These are phyloP conservation scores for Camellia japonica DNA, from an alignment of 148 eudicot genomes.

Conservation along the genomic window DNA sequence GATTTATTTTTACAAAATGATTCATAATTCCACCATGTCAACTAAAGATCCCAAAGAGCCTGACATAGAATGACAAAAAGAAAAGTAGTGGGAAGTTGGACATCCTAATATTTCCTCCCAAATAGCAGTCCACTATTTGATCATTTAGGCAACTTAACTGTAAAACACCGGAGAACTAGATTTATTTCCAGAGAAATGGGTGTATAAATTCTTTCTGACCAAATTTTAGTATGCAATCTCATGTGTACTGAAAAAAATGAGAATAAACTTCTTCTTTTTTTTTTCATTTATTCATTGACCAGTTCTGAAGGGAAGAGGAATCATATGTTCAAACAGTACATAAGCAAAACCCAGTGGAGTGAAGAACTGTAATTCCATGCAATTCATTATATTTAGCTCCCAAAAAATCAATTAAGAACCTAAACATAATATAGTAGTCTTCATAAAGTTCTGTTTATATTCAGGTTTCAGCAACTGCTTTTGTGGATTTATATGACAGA, in stretches of 20 bases:
- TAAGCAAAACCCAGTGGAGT: background rate
- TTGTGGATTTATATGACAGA: background rate
- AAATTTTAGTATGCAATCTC: too few species aligned
- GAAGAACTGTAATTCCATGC: background rate
- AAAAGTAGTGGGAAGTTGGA: background rate
- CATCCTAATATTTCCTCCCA: background rate
- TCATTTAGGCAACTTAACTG: too few species aligned
- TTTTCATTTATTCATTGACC: too few species aligned
- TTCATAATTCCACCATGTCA: background rate
- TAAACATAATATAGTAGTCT: background rate
- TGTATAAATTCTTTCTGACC: too few species aligned
- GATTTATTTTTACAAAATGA: background rate
- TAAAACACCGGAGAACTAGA: too few species aligned
- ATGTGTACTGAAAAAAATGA: too few species aligned
- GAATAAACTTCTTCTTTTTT: too few species aligned
- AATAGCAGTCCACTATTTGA: too few species aligned
- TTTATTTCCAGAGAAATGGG: too few species aligned
- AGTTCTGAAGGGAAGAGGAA: too few species aligned
- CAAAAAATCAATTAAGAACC: background rate
- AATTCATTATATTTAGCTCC: background rate
- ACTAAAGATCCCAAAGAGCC: background rate
- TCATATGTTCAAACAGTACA: too few species aligned
- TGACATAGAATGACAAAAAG: background rate
- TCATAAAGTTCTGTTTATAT: background rate
- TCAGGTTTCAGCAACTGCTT: too few species aligned